These are phyloP conservation scores for Perilla frutescens DNA, from an alignment of 257 asterid species.

Conservation along the genomic window DNA sequence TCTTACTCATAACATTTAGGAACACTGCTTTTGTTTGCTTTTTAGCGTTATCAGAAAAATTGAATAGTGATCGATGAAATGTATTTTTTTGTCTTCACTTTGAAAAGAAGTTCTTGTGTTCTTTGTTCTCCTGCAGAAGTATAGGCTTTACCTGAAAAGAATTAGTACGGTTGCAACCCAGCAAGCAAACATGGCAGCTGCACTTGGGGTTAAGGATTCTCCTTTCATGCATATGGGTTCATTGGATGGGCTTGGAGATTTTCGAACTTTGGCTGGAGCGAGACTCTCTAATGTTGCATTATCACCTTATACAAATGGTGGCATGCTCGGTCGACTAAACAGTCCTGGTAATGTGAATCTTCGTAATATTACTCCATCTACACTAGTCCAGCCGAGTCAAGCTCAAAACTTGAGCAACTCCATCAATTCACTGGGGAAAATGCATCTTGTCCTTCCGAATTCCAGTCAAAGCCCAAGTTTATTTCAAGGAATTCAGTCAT, in stretches of 20 bases:
- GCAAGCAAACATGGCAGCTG: constrained; percentile 82
- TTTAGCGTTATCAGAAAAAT: neutral
- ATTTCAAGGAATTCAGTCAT: constrained; percentile 63
- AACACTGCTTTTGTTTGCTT: neutral
- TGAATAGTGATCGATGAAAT: neutral
- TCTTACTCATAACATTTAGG: neutral
- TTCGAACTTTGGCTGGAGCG: constrained; percentile 53
- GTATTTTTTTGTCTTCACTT: neutral
- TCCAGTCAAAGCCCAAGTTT: constrained; percentile 48
- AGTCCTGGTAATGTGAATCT: constrained; percentile 61
- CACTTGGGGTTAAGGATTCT: constrained; percentile 73
- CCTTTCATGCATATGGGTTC: constrained; percentile 68
- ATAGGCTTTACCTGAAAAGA: constrained; percentile 82
- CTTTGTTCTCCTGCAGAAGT: constrained; percentile 61
- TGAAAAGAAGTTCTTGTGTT: neutral
- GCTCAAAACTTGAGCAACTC: constrained; percentile 58
- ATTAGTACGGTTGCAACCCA: constrained; percentile 68
- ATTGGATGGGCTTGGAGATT: constrained; percentile 70
- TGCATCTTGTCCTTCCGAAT: constrained; percentile 51
- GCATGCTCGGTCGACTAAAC: constrained; percentile 78
- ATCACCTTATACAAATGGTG: constrained; percentile 57
- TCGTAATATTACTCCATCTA: constrained; percentile 48
- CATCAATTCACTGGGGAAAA: constrained; percentile 48
- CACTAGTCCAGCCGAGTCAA: constrained; percentile 60
- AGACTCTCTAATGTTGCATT: constrained; percentile 53